phyloP scores from a whole-genome alignment of 2,329 filamentous ascomycete species.

The Hymenoscyphus scutula region DNA sequence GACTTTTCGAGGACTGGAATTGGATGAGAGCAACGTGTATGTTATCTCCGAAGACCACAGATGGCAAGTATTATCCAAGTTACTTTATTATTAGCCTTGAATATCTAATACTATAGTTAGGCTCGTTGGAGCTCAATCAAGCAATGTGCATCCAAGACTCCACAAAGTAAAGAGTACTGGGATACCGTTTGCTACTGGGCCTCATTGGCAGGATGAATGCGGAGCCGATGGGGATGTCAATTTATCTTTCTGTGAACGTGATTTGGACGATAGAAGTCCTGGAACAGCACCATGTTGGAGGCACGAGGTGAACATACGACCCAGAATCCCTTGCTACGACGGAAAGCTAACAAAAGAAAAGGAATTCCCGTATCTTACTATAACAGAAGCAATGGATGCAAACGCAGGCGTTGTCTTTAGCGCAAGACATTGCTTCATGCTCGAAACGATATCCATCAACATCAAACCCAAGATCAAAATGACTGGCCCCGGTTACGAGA shows the following conservation, averaged over 20 bases:
- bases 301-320: slow-evolving; percentile 38
- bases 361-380: slow-evolving; percentile 50
- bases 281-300: slow-evolving; percentile 50
- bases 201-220: slow-evolving; percentile 49
- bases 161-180: slow-evolving; percentile 50
- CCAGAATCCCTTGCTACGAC: neutral
- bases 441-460: slow-evolving; percentile 46
- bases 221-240: slow-evolving; percentile 34
- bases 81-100: no score
- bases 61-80: no score
- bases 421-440: slow-evolving; percentile 47
- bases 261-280: slow-evolving; percentile 30
- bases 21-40: slow-evolving; percentile 50
- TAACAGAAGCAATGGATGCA: slow-evolving; percentile 45
- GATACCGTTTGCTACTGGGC: slow-evolving; percentile 54
- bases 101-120: no score
- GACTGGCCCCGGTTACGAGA: slow-evolving; percentile 37
- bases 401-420: slow-evolving; percentile 45
- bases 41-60: slow-evolving; percentile 55
- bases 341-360: slow-evolving; percentile 23
- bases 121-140: slow-evolving; percentile 46
- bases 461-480: slow-evolving; percentile 39
- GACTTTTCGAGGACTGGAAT: slow-evolving; percentile 46
- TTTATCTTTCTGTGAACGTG: slow-evolving; percentile 27
- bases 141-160: slow-evolving; percentile 40